Evolutionary conservation across 2,329 filamentous ascomycete genomes (phyloP), one percentile per base, ranked within the genome.

Genomic region (Aureobasidium sp.): DNA sequence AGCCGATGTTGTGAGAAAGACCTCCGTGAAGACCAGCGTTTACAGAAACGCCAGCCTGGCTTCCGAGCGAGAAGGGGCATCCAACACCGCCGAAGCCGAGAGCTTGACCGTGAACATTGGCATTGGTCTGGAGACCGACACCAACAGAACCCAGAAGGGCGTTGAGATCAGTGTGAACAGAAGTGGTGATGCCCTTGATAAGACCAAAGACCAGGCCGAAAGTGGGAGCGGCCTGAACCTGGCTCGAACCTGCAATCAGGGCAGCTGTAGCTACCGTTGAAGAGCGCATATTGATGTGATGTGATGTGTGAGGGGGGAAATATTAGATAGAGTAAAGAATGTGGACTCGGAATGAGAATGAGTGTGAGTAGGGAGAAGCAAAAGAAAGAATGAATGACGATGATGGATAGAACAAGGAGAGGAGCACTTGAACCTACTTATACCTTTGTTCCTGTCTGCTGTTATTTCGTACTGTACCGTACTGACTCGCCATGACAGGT

Each of bases 151-250:
- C 44, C 13, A 50, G 44, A 42, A 59, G 44, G 15, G 34, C 36
- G 37, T 50, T 50, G 37, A 59, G 21, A 34, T 59, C 45, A 16
- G 45, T 25, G 45, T 59, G 44, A 10, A 50, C 34, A 15, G 42
- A 30, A 39, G 54, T 58, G 42, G 42, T 39, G 11, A 59, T 32
- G 7, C 36, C 57, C 45, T 32, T 59, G 27, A 59, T 15, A 21
- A 58, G 54, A 21, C 54, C 57, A 21, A 29, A 29, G 16, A 27
- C 27, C 15, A 59, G 45, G 13, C 57, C 57, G 36, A 59, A 59
- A 34, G 57, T 59, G 45, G 57, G 57, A 34, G 57, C 57, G n/a
- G 57, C 57, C 7, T 59, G 57, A 42, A 58, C 54, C 42, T 58
- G 54, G 29, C 42, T 48, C 44, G 44, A 41, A n/a, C 57, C 57